Percentiles rank a stretch among this genome's conserved stretches.
Conservation (phyloP, 495 filamentous ascomycete genomes). For the Xylaria cubensis region DNA sequence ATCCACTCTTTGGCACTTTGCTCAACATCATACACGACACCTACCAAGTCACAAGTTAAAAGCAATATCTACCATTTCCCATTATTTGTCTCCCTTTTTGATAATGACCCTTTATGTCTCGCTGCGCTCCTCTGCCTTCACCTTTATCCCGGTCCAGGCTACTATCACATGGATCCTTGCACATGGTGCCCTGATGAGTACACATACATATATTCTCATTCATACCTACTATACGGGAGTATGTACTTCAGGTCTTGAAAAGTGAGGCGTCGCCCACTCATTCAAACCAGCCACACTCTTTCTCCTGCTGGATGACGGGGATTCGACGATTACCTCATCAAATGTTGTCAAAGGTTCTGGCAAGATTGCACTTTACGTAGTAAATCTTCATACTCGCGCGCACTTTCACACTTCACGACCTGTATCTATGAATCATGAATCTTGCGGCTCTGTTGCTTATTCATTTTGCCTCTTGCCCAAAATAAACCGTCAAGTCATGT, state of each 20-base stretch:
- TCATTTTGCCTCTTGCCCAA: background rate
- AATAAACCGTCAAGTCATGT: slow-evolving; percentile 13
- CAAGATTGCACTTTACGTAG: background rate
- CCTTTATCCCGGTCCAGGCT: slow-evolving; percentile 29
- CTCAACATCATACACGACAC: slow-evolving; percentile 42
- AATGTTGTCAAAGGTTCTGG: background rate
- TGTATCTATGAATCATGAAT: slow-evolving; percentile 14
- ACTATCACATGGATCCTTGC: slow-evolving; percentile 23
- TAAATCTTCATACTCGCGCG: background rate
- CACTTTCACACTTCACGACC: background rate
- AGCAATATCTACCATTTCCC: slow-evolving; percentile 19
- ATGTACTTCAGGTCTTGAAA: slow-evolving; percentile 18
- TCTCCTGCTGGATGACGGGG: background rate
- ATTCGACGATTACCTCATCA: slow-evolving; percentile 4
- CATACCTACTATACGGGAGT: background rate
- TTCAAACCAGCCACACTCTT: slow-evolving; percentile 9
- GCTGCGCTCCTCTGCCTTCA: slow-evolving; percentile 13
- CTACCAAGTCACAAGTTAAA: slow-evolving; percentile 20
- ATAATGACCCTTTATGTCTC: slow-evolving; percentile 10
- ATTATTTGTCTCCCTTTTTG: slow-evolving; percentile 22
- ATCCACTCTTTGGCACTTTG: slow-evolving; percentile 26
- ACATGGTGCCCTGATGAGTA: slow-evolving; percentile 30
- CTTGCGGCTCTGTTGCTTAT: slow-evolving; percentile 35
- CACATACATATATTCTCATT: slow-evolving; percentile 10
- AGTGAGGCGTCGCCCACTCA: slow-evolving; percentile 28